Conservation (phyloP, 1,284 basidiomycete genomes). For the Papiliotrema fonsecae region DNA sequence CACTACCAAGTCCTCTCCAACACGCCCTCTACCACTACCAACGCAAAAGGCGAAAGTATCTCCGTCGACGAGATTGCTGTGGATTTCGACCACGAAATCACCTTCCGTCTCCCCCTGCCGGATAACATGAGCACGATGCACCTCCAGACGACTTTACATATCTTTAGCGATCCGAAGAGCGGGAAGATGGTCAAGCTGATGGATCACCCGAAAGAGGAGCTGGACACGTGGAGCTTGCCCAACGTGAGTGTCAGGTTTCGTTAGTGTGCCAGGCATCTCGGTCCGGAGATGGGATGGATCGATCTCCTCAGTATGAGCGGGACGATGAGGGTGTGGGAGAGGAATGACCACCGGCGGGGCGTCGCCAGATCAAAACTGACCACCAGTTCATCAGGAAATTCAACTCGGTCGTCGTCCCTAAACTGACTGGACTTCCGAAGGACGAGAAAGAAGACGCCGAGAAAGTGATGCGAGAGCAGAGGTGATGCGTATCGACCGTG, state of each 20-base stretch:
- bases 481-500: background rate
- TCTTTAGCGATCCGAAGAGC: constrained; percentile 20
- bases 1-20: constrained; percentile 17
- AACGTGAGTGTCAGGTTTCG: constrained; percentile 17
- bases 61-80: constrained; percentile 25
- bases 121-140: constrained; percentile 24
- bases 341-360: too few species aligned
- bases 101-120: constrained; percentile 23
- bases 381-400: constrained; percentile 22
- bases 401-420: constrained; percentile 25
- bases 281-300: too few species aligned
- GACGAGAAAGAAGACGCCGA: constrained; percentile 22
- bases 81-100: constrained; percentile 28
- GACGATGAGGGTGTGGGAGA: too few species aligned
- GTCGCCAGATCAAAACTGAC: background rate
- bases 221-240: constrained; percentile 29
- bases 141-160: constrained; percentile 28
- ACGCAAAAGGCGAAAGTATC: constrained; percentile 5
- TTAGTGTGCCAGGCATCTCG: too few species aligned
- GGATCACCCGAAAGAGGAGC: constrained; percentile 31
- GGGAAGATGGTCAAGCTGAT: constrained; percentile 34
- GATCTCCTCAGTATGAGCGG: too few species aligned
- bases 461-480: constrained; percentile 4
- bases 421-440: constrained; percentile 16
- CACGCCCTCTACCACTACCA: constrained; percentile 9